phyloP scores from a whole-genome alignment of 2,329 filamentous ascomycete species.

The Scedosporium aurantiacum region DNA sequence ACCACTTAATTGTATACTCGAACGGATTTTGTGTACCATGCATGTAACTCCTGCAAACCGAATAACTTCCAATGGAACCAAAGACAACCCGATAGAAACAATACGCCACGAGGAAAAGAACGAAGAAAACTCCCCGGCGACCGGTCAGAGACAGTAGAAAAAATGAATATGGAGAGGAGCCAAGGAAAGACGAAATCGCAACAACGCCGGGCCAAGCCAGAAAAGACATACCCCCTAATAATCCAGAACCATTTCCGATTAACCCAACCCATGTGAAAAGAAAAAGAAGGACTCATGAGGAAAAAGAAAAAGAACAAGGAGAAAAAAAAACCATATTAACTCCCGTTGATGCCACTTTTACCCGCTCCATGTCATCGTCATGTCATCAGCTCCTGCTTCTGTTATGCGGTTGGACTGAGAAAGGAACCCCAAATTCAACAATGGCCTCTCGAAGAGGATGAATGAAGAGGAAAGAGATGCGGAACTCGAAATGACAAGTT shows the following conservation, averaged over 20 bases:
- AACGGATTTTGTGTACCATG: constrained; percentile 4
- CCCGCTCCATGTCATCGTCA: background rate
- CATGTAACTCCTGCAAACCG: constrained; percentile 1
- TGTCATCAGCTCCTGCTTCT: background rate
- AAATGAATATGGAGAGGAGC: background rate
- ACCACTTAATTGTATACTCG: background rate
- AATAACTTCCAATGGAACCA: background rate
- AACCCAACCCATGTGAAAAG: background rate
- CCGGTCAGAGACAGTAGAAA: background rate
- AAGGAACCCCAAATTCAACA: background rate
- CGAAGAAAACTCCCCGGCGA: background rate
- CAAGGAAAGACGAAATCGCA: background rate
- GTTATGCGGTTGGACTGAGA: background rate
- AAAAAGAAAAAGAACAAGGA: background rate
- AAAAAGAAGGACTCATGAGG: background rate
- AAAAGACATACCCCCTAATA: background rate
- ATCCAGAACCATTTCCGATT: background rate
- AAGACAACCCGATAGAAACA: background rate
- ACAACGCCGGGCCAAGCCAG: background rate
- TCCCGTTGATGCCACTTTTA: constrained; percentile 1
- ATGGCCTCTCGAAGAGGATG: background rate
- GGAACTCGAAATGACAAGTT: background rate
- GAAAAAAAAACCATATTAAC: constrained; percentile 5
- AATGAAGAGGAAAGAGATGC: background rate
- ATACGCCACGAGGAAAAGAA: background rate